Evolutionary conservation across 805 yeast genomes (phyloP).

Genomic region (Komagataella pastoris): DNA sequence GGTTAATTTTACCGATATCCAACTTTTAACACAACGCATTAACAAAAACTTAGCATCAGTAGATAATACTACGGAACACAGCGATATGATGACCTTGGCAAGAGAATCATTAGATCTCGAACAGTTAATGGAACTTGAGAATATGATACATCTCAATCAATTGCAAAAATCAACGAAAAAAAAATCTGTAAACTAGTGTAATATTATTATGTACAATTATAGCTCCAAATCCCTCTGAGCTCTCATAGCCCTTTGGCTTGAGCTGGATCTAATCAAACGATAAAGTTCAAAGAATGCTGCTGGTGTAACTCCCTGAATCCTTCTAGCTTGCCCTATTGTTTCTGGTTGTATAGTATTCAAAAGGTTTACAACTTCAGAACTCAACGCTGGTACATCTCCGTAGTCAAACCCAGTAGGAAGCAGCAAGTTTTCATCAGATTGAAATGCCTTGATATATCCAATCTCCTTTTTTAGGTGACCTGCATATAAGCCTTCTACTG

Average conservation of each 20-base stretch:
- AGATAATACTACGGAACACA: neutral
- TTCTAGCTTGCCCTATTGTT: conserved; percentile 89
- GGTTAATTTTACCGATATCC: conserved; percentile 19
- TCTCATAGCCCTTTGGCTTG: neutral
- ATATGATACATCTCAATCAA: conserved; percentile 9
- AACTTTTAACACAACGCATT: conserved; percentile 18
- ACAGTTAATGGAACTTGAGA: conserved; percentile 13
- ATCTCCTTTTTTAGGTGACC: conserved; percentile 69
- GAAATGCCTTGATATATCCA: conserved; percentile 60
- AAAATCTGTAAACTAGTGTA: conserved; percentile 2
- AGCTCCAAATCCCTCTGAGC: conserved; percentile 2
- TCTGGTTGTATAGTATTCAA: conserved; percentile 70
- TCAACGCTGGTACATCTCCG: conserved; percentile 42
- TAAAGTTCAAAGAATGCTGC: conserved; percentile 79
- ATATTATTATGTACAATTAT: neutral
- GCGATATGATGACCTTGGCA: conserved; percentile 5
- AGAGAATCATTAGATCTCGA: conserved; percentile 10
- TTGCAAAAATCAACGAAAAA: conserved; percentile 6
- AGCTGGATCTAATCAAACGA: conserved; percentile 25
- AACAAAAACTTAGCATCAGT: neutral
- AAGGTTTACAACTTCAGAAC: conserved; percentile 58
- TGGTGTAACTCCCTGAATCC: conserved; percentile 92
- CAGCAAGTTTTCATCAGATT: conserved; percentile 64
- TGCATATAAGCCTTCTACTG: conserved; percentile 72
- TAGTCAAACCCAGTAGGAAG: conserved; percentile 66